Evolutionary conservation across 2,329 filamentous ascomycete species (phyloP), one percentile per base, ranked within the genome.

Genomic region (Fusarium proliferatum): DNA sequence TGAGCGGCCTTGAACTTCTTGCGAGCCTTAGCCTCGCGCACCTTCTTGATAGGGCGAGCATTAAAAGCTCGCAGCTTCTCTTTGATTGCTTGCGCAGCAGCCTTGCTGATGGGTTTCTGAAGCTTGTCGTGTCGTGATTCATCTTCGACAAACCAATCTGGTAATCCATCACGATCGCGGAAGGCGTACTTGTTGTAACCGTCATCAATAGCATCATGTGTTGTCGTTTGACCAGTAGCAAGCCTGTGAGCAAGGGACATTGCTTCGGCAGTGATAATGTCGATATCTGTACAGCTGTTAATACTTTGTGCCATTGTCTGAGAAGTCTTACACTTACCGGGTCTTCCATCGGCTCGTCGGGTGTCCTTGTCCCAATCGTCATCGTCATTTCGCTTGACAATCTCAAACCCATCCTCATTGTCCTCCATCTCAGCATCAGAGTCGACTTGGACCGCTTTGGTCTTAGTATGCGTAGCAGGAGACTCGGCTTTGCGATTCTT

Each of bases 101-200:
- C 94, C 77, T 96, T 96, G 57, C 92, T 95, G 78, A 97, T 96
- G n/a, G 96, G 97, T 66, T 94, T 93, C 73, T 96, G 92, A 3
- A 89, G 89, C 80, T 92, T 94, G 83, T 95, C 94, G 84, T 99
- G 96, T 77, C 88, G 90, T 76, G 84, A 82, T 82, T 99, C 96
- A 79, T 99, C 96, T 79, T 99, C 96, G 21, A 98, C 84, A 86
- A 99, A 99, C 97, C 97, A 99, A 58, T 98, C 96, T 0, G 96
- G 96, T 4, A 99, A 88, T 5, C 96, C 95, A 74, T 98, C 96
- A 9, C 91, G 88, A 80, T 98, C 96, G 58, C 95, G 94, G 86
- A 97, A 95, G 6, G 95, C 90, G 80, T 93, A 94, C 82, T 94
- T 96, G 86, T 97, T 98, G 88, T 96, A 99, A 45, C 91, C 92